Evolutionary conservation across 1,284 basidiomycete genomes (phyloP).

Genomic region (Apiotrichum domesticum): DNA sequence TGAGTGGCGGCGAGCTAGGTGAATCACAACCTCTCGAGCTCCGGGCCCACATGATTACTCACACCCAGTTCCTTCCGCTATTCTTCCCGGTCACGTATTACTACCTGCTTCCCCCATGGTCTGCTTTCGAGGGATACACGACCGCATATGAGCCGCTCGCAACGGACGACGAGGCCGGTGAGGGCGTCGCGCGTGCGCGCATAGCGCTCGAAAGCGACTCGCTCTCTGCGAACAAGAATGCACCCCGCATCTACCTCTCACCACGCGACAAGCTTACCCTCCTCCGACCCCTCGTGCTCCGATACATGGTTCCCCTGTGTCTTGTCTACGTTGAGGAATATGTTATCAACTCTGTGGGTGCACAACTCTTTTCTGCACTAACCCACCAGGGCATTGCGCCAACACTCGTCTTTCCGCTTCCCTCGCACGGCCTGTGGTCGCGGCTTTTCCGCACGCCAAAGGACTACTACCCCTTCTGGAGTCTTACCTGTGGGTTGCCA

Average conservation of each 20-base stretch:
- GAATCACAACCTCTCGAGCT: too few relatives aligned
- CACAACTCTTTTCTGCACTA: not conserved
- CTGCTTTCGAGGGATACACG: slow-evolving; percentile 7
- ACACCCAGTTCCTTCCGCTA: slow-evolving; percentile 64
- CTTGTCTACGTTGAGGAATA: slow-evolving; percentile 71
- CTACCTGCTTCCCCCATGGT: slow-evolving; percentile 59
- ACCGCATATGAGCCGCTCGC: slow-evolving; percentile 26
- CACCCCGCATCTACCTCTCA: slow-evolving; percentile 47
- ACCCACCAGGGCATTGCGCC: slow-evolving; percentile 69
- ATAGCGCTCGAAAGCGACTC: not conserved
- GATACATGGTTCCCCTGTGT: slow-evolving; percentile 55
- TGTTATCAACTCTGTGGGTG: slow-evolving; percentile 74
- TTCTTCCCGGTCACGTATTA: slow-evolving; percentile 67
- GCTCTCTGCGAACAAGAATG: not conserved
- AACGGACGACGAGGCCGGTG: slow-evolving; percentile 22
- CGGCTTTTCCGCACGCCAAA: slow-evolving; percentile 77
- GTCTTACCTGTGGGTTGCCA: slow-evolving; percentile 34
- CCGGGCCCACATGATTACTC: not conserved
- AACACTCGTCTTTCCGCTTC: slow-evolving; percentile 83
- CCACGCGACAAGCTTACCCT: slow-evolving; percentile 67
- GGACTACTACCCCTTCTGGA: slow-evolving; percentile 92
- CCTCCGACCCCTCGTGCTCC: slow-evolving; percentile 63
- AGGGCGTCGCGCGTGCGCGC: not conserved
- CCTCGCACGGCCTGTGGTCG: slow-evolving; percentile 57
- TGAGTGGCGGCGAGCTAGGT: slow-evolving; percentile 23